Evolutionary conservation across 495 filamentous ascomycete genomes (phyloP).

Genomic region (Bacidia gigantensis): DNA sequence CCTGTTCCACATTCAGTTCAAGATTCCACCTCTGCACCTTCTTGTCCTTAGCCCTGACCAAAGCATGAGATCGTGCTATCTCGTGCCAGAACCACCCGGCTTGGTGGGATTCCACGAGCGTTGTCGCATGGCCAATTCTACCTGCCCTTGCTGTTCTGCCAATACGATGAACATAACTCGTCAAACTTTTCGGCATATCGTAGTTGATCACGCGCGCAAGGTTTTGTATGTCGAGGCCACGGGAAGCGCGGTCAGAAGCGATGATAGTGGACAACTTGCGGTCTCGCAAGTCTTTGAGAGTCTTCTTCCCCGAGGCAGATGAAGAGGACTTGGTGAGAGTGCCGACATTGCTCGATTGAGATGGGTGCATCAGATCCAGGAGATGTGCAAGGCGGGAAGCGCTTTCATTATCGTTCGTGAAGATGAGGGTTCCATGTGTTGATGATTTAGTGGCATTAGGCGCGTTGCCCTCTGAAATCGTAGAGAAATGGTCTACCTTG

Average conservation of each 20-base stretch:
- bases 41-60: constrained; percentile 24
- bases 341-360: constrained; percentile 40
- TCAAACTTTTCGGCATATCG: constrained; percentile 68
- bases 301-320: constrained; percentile 47
- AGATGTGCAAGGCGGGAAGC: constrained; percentile 69
- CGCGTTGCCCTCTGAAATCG: constrained; percentile 9
- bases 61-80: constrained; percentile 41
- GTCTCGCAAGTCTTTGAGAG: constrained; percentile 46
- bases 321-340: constrained; percentile 65
- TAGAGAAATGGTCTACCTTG: constrained; percentile 13
- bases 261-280: constrained; percentile 61
- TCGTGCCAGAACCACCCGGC: constrained; percentile 78
- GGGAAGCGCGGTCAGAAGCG: constrained; percentile 81
- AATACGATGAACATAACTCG: constrained; percentile 82
- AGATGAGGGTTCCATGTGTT: constrained; percentile 43
- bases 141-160: constrained; percentile 83
- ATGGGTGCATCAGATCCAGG: constrained; percentile 51
- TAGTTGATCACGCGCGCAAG: constrained; percentile 87
- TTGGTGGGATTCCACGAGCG: constrained; percentile 61
- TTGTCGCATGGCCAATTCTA: constrained; percentile 65
- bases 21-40: constrained; percentile 34
- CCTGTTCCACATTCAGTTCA: constrained; percentile 30
- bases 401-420: constrained; percentile 76
- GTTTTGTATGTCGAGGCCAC: constrained; percentile 74
- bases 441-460: constrained; percentile 4